Base-by-base conservation (phyloP, 2,329 filamentous ascomycete species). In the Tolypocladium pustulatum region DNA sequence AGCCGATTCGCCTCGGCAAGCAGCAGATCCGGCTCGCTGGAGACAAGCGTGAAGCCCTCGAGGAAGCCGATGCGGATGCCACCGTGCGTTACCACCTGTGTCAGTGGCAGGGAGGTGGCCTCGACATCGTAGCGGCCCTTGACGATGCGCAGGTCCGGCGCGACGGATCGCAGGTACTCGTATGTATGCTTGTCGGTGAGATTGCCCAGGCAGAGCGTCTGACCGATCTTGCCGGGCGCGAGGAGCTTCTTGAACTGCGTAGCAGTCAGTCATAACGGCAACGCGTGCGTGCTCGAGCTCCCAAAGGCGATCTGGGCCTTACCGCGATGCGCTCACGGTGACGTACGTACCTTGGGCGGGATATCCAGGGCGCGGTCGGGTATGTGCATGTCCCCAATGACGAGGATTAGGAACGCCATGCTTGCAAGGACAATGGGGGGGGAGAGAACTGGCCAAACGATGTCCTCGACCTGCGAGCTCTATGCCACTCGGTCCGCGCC, bases 331-430 rank as follows among this genome's bases (percentile, higher is more conserved):
- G 12, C 10, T 17, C 53, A 38, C 43, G 57, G 25, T 27, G 41
- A 40, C 54, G 25, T 57, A 43, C 64, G 65, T 80, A 91, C 91
- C 86, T 96, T 96, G 73, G 88, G 81, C 60, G 91, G 91, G 68
- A 96, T 92, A 73, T 96, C 91, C 64, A 94, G 86, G 67, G 91
- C 91, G 72, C 91, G 83, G 75, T 96, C 91, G 67, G 91, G 91
- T 75, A 96, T 96, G 78, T 96, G 91, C 58, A 96, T 84, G 78
- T 96, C 91, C 73, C 91, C 91, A 66, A 96, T 90, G 70, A 94
- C 90, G 71, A 96, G 84, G 71, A 96, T 91, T 65, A 96, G 82
- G 76, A 93, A 90, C 64, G 91, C 90, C 78, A 93, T 91, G 80
- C 85, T 88, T 56, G 54, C 54, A 53, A 53, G 41, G 32, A 37